Base-by-base conservation (phyloP, 2,329 filamentous ascomycete genomes). In the Ophiostoma tasmaniense region DNA sequence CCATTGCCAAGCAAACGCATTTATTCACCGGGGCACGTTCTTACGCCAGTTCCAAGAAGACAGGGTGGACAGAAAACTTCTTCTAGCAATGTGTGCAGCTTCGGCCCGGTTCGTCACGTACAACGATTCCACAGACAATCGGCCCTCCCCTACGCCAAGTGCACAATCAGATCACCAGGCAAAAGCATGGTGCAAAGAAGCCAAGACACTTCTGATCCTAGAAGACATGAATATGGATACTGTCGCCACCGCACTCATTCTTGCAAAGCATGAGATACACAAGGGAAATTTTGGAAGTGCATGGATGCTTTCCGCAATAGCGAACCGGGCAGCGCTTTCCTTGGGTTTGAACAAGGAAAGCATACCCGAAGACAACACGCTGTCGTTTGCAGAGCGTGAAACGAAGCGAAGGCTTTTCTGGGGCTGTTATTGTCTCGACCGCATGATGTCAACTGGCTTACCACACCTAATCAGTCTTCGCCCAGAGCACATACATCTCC, bases 391-490 rank as follows among this genome's bases (percentile, higher is more conserved):
- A 13, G 33, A 59, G 30, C 50, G 55, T 2, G 33, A 67, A 25
- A 67, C 66, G 17, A 50, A 45, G 10, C 66, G 66, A 4, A 50
- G 66, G 2, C 50, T 67, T 8, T 67, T 67, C 30, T 67, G 65
- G 65, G 65, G 30, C 13, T 67, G 66, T 10, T 67, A 67, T 20
- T 67, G 66, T 45, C 45, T 67, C 14, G 66, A 67, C 28, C 66
- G 66, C 20, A 67, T 67, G 33, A 67, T 67, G 66, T 59, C 66
- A 6, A 59, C 50, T 33, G 33, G 66, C 5, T 30, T 59, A 30
- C 14, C 66, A 20, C 45, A 67, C 8, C 33, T 67, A 0, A 39
- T 33, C 25, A 67, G 8, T 7, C 30, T 67, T 14, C 45, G 45
- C 2, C 25, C 50, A 11, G n/a, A 59, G 66, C 11, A 55, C n/a